Evolutionary conservation across 306 rosid species (phyloP).

Genomic region (Inga leiocalycina): DNA sequence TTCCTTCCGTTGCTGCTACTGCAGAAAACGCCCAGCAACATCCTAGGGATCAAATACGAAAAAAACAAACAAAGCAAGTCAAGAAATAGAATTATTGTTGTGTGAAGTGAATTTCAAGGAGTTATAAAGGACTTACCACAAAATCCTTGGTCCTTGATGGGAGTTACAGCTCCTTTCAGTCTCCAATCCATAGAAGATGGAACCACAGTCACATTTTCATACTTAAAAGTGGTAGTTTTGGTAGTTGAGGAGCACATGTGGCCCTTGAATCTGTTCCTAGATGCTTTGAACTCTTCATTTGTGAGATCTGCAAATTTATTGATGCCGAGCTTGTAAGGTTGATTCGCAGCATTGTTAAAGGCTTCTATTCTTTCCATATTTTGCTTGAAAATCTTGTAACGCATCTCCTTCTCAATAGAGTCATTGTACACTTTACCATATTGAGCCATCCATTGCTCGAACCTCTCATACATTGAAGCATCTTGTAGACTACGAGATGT

Average conservation of each 20-base stretch:
- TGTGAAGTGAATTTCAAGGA: not conserved
- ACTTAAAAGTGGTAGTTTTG: constrained; percentile 37
- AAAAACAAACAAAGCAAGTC: not conserved
- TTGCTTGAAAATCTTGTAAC: constrained; percentile 37
- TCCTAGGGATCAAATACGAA: constrained; percentile 20
- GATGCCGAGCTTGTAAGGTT: constrained; percentile 40
- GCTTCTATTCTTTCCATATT: constrained; percentile 37
- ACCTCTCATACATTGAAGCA: constrained; percentile 30
- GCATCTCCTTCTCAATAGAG: constrained; percentile 33
- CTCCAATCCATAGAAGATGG: constrained; percentile 44
- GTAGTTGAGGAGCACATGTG: constrained; percentile 30
- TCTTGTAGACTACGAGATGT: constrained; percentile 35
- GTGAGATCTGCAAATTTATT: constrained; percentile 47
- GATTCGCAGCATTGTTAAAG: constrained; percentile 40
- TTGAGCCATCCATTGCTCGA: constrained; percentile 40
- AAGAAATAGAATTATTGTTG: not conserved
- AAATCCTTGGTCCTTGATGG: constrained; percentile 44
- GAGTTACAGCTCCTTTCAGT: constrained; percentile 44
- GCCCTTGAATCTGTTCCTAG: constrained; percentile 43
- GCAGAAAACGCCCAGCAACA: constrained; percentile 45
- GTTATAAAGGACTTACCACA: constrained; percentile 31
- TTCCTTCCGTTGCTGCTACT: constrained; percentile 40
- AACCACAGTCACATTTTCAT: constrained; percentile 31
- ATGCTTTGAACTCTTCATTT: constrained; percentile 42
- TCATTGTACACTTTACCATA: constrained; percentile 33